Evolutionary conservation across 1,284 basidiomycete species (phyloP), one percentile per base, ranked within the genome.

Genomic region (Ceratobasidium sp.): DNA sequence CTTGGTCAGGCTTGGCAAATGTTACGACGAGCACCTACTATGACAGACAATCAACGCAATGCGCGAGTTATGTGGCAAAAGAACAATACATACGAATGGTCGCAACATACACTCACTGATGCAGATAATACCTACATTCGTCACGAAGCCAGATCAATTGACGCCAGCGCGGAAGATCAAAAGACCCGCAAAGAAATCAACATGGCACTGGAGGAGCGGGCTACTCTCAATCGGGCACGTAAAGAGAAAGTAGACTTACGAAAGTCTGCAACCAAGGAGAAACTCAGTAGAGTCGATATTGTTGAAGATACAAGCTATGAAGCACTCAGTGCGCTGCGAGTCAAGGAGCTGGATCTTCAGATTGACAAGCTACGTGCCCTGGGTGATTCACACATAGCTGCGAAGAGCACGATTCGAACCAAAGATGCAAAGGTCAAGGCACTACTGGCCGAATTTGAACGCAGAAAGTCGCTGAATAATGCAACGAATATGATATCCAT

Each of bases 361-460:
- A 66, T 66, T 20, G 64, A 66, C 45, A 66, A 51, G 45, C 64
- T 66, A 8, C 64, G 64, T 28, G 64, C 45, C 4, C 11, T 8
- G 6, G 42, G 37, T 20, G 64, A 66, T 10, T 13, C 20, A 8
- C 23, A 8, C 5, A 35, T 49, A 10, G 45, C 13, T 33, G 64
- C 17, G 10, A 66, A 66, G 23, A 66, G 45, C 17, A 66, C 10
- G 17, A 33, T 51, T 20, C 23, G 64, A 7, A 66, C 28, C 20
- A 49, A 66, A 31, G 8, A 28, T 6, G 64, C 64, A 31, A 51
- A 66, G 26, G 26, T 66, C 11, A 51, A 49, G n/a, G n/a, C n/a
- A n/a, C n/a, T n/a, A n/a, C n/a, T n/a, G n/a, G 39, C 13, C 39
- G 13, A 13, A 5, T 42, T 42, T 42, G 39, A 42, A 42, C 39